phyloP scores from a whole-genome alignment of 2,329 filamentous ascomycete species.

The Penicillium nordicum region DNA sequence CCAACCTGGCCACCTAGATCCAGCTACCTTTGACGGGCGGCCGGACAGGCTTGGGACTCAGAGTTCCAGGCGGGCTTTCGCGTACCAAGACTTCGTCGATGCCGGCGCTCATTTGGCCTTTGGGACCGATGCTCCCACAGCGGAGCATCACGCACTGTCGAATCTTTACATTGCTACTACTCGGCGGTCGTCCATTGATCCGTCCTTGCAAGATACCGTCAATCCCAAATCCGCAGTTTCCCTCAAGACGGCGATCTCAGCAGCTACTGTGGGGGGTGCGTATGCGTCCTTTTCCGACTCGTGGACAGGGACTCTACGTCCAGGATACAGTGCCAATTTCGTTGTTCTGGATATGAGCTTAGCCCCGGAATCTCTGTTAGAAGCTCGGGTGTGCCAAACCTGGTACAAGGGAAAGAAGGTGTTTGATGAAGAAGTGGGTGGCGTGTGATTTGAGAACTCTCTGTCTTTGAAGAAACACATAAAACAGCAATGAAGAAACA shows the following conservation, averaged over 20 bases:
- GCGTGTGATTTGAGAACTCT: not conserved
- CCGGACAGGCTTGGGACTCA: constrained; percentile 42
- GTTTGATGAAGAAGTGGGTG: not conserved
- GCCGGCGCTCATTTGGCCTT: constrained; percentile 44
- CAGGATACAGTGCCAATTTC: constrained; percentile 43
- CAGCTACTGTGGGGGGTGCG: constrained; percentile 46
- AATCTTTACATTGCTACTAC: constrained; percentile 53
- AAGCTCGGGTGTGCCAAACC: constrained; percentile 41
- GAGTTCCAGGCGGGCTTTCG: constrained; percentile 47
- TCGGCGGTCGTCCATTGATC: constrained; percentile 43
- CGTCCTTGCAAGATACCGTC: constrained; percentile 33
- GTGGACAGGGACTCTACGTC: constrained; percentile 37
- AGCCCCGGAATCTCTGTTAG: constrained; percentile 35
- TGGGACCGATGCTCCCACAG: constrained; percentile 50
- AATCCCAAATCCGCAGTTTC: constrained; percentile 44
- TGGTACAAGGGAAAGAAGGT: constrained; percentile 39
- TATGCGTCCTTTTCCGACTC: constrained; percentile 45
- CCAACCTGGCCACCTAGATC: constrained; percentile 41
- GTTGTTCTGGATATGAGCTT: constrained; percentile 44
- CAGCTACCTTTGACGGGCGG: constrained; percentile 49
- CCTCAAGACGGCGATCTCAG: constrained; percentile 42
- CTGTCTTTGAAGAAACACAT: not conserved
- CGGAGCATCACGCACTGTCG: constrained; percentile 42
- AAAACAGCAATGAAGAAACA: not conserved
- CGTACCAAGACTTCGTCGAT: constrained; percentile 48